Evolutionary conservation across 2,329 filamentous ascomycete species (phyloP), one percentile per base, ranked within the genome.

Genomic region (Pestalotiopsis sp.): DNA sequence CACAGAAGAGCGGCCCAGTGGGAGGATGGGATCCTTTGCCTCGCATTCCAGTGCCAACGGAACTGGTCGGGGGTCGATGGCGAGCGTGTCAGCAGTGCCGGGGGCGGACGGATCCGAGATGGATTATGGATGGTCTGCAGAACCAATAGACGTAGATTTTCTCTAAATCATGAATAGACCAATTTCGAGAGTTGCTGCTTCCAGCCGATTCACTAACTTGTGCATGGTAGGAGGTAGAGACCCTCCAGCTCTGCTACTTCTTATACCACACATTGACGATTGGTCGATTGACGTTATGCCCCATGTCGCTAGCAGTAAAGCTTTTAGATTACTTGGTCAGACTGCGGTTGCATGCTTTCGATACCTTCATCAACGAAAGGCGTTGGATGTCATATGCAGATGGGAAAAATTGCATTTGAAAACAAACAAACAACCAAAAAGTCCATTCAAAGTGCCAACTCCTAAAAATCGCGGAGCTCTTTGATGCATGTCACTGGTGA

Each of bases 1-100:
- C 41, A 63, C 68, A 3, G 71, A 71, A 11, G 70, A 71, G 41
- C 69, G 67, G 20, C 71, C 52, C 17, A 49, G 17, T 31, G 49
- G 25, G 20, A 31, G 52, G 31, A 52, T 38, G 57, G 65, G 20
- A 17, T 67, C 38, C 20, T 38, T 57, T 36, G 41, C 23, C 5
- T 58, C 64, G 20, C 45, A 27, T 38, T 45, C 36, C 14, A 60
- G 55, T 36, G 23, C 64, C 25, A n/a, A 20, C n/a, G 38, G 64
- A 17, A 59, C 57, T 17, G 57, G 55, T n/a, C 25, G 17, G 25
- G 64, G 57, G 4, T 60, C 64, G 36, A 27, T 60, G 31, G 38
- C 52, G 5, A 60, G 36, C 20, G 23, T 61, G 11, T 36, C 57
- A 31, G 41, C 41, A 52, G 25, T 67, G 60, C 38, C 25, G 3